Conservation (phyloP, 2,329 filamentous ascomycete species). For the Fusarium azukiicola region DNA sequence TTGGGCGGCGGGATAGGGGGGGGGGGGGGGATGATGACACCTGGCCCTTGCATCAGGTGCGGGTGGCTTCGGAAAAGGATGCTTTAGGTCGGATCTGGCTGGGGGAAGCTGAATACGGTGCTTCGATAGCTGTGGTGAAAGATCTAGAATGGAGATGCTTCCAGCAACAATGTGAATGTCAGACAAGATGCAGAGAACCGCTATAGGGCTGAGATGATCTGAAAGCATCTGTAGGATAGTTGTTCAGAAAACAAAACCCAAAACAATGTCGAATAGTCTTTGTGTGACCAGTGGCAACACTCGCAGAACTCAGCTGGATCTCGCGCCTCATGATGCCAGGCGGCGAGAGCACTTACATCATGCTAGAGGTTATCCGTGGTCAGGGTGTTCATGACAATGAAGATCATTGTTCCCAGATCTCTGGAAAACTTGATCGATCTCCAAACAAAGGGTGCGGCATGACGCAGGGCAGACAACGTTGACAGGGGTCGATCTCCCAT, state of each 20-base stretch:
- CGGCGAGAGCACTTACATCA: background rate
- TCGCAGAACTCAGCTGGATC: background rate
- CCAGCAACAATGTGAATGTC: slow-evolving; percentile 1
- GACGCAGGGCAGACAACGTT: slow-evolving; percentile 4
- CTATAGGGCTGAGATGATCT: background rate
- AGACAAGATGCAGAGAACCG: background rate
- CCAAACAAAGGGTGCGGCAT: background rate
- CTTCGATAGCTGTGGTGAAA: background rate
- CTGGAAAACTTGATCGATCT: background rate
- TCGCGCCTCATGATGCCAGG: background rate
- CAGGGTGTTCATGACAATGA: background rate
- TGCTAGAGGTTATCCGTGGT: background rate
- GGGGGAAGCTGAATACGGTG: background rate
- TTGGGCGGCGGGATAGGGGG: too few relatives aligned
- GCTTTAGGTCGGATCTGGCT: background rate
- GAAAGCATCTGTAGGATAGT: background rate
- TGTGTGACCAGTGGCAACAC: background rate
- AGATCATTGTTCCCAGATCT: background rate
- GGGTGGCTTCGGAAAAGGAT: slow-evolving; percentile 9
- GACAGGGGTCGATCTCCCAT: slow-evolving; percentile 4
- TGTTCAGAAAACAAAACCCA: background rate
- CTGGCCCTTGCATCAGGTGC: slow-evolving; percentile 1
- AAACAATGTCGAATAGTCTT: background rate
- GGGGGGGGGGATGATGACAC: background rate
- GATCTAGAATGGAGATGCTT: slow-evolving; percentile 8